Conservation (phyloP, 176 grass and related monocot species). For the Bothriochloa decipiens region DNA sequence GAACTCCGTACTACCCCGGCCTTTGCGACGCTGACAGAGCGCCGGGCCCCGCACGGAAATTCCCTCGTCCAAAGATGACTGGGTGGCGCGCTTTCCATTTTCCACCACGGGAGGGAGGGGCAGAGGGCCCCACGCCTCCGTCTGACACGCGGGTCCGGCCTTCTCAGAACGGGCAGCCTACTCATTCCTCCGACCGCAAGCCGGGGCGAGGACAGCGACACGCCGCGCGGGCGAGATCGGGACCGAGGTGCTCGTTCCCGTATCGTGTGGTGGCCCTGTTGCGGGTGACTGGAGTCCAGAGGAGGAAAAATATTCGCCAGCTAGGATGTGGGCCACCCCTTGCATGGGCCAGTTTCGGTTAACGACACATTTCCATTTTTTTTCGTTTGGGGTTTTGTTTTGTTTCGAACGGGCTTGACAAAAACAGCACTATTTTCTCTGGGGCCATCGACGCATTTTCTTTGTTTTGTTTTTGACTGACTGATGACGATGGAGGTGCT, state of each 20-base stretch:
- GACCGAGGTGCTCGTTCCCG: too few relatives aligned
- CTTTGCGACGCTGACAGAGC: background rate
- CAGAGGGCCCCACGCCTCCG: background rate
- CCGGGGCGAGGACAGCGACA: background rate
- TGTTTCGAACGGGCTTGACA: background rate
- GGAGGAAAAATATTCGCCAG: constrained; percentile 26
- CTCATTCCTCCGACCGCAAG: background rate
- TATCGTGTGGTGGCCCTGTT: too few relatives aligned
- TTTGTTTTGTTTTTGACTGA: background rate
- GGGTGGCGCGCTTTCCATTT: background rate
- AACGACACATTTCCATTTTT: constrained; percentile 15
- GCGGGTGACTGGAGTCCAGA: background rate
- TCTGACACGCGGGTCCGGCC: background rate
- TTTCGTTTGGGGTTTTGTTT: background rate
- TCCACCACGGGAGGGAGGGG: background rate
- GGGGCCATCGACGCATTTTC: too few relatives aligned
- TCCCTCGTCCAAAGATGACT: constrained; percentile 20
- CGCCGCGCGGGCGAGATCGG: background rate
- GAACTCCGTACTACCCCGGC: background rate
- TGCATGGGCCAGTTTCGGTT: background rate
- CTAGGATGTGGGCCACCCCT: constrained; percentile 20
- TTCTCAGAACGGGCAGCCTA: background rate
- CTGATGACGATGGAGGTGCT: background rate
- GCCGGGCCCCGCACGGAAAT: background rate
- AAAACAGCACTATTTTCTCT: background rate